phyloP scores from a whole-genome alignment of 208 protist genomes.

The Willaertia magna region DNA sequence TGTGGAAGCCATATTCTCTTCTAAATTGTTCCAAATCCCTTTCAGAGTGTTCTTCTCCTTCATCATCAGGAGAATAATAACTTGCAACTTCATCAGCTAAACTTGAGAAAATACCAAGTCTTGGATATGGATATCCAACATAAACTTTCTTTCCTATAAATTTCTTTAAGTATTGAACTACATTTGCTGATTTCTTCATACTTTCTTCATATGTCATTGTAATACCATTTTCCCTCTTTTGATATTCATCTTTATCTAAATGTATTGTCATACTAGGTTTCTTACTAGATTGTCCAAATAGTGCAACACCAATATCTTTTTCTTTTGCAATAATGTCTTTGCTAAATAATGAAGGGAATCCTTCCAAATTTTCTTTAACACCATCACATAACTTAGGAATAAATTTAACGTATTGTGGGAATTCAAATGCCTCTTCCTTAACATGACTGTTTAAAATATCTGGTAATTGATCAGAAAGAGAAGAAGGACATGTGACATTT shows the following conservation, averaged over 20 bases:
- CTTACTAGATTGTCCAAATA: not conserved
- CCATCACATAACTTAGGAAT: not conserved
- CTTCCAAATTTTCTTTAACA: not conserved
- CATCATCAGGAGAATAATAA: not conserved
- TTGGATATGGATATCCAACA: conserved; percentile 8
- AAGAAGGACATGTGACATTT: not conserved
- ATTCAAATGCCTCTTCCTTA: not conserved
- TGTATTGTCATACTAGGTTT: not conserved
- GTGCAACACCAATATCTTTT: not conserved
- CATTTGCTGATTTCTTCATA: not conserved
- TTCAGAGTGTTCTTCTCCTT: not conserved
- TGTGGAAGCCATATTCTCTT: not conserved
- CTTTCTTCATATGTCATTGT: not conserved
- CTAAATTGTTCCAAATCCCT: not conserved
- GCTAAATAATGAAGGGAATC: not conserved
- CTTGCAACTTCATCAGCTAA: not conserved
- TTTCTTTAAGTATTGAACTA: not conserved
- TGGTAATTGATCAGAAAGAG: not conserved
- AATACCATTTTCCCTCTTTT: not conserved
- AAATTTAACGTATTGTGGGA: not conserved
- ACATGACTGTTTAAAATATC: not conserved
- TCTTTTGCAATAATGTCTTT: not conserved
- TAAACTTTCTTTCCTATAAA: not conserved
- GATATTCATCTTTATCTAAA: not conserved
- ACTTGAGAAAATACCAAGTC: not conserved